phyloP scores from a whole-genome alignment of 164 flowering plant genomes.

The Sedum album region DNA sequence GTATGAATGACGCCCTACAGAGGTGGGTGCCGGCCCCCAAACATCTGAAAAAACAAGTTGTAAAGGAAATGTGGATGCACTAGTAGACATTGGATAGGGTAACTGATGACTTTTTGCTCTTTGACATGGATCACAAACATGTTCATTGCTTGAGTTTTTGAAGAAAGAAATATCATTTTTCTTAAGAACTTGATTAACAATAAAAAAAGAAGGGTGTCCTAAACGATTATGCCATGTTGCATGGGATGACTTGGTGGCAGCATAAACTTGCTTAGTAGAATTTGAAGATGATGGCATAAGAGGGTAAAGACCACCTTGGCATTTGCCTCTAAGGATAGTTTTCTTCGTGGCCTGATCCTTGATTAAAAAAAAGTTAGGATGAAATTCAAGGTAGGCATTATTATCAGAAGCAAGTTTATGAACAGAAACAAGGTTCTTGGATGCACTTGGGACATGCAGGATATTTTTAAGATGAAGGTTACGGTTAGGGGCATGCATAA shows the following conservation, averaged over 20 bases:
- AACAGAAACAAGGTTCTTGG: background rate
- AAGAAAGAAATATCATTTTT: no score
- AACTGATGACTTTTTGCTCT: background rate
- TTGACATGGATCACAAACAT: background rate
- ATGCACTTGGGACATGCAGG: background rate
- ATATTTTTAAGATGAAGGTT: background rate
- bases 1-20: background rate
- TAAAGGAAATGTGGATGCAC: background rate
- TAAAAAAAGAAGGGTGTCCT: background rate
- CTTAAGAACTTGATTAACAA: background rate
- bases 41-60: no score
- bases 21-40: background rate
- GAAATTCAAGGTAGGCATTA: no score
- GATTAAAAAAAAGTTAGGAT: no score
- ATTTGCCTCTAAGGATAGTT: background rate
- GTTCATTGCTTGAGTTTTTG: background rate
- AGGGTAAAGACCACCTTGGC: no score
- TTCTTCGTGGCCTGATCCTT: background rate
- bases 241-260: background rate
- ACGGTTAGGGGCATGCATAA: background rate
- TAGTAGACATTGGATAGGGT: background rate
- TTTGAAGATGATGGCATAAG: background rate
- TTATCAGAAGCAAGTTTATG: background rate
- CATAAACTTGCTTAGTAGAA: background rate
- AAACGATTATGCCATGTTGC: background rate